phyloP scores from a whole-genome alignment of 441 rosid species.

The Populus hybrid region DNA sequence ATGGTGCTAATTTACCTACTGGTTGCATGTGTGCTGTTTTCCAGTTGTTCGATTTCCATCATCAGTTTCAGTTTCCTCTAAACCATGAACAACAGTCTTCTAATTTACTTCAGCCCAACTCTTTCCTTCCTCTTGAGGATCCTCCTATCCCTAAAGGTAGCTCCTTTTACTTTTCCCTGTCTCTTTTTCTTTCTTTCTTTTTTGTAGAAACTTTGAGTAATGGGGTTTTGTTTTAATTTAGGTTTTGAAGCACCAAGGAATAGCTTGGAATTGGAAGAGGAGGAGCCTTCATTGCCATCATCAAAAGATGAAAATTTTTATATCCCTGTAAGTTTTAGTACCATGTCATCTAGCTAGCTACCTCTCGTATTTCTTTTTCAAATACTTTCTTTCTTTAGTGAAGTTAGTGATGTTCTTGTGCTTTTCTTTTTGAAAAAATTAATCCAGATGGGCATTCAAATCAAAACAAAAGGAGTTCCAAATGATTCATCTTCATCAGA shows the following conservation, averaged over 20 bases:
- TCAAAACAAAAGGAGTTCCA: constrained; percentile 50
- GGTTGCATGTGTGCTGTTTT: constrained; percentile 82
- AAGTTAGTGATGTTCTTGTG: constrained; percentile 23
- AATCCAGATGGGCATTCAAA: constrained; percentile 64
- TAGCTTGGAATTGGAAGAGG: constrained; percentile 61
- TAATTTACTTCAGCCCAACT: constrained; percentile 25
- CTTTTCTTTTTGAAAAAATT: neutral
- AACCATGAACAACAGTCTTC: constrained; percentile 31
- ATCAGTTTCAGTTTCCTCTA: constrained; percentile 37
- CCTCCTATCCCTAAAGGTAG: constrained; percentile 45
- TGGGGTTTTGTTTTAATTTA: constrained; percentile 19
- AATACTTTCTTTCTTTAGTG: constrained; percentile 18
- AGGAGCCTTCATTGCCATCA: constrained; percentile 35
- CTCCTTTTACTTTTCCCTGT: neutral
- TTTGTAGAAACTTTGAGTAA: neutral
- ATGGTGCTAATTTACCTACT: constrained; percentile 24
- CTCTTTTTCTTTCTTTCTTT: neutral
- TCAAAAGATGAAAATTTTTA: constrained; percentile 39
- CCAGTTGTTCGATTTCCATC: constrained; percentile 72
- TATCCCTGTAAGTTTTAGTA: constrained; percentile 43
- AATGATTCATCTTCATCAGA: constrained; percentile 46
- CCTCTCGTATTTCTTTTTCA: neutral
- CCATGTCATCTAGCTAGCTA: neutral
- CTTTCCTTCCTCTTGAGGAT: constrained; percentile 19
- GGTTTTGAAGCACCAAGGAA: constrained; percentile 80